phyloP scores from a whole-genome alignment of 2,329 filamentous ascomycete species.

The Aspergillus sp. region DNA sequence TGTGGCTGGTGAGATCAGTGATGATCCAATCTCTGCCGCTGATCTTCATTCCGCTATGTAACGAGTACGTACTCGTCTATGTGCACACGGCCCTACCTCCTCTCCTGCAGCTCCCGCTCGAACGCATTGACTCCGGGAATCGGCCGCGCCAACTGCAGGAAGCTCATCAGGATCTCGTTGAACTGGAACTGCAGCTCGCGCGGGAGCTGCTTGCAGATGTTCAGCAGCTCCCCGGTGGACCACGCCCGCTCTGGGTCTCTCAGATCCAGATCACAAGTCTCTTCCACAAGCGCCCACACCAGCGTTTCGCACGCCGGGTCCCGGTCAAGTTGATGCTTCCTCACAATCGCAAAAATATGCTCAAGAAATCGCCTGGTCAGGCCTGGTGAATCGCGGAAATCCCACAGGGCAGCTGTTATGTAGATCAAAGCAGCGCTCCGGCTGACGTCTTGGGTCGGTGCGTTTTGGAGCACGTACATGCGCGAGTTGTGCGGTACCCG shows the following conservation, averaged over 20 bases:
- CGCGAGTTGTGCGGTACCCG: conserved; percentile 27
- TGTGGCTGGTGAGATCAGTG: too few species aligned
- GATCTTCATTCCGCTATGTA: too few species aligned
- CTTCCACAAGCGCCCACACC: conserved; percentile 31
- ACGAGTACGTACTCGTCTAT: too few species aligned
- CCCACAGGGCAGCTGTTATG: conserved; percentile 29
- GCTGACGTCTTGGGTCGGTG: conserved; percentile 24
- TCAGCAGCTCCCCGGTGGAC: conserved; percentile 28
- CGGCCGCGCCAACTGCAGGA: conserved; percentile 24
- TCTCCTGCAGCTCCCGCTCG: conserved; percentile 20
- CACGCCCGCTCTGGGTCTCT: conserved; percentile 28
- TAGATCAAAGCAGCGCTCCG: conserved; percentile 31
- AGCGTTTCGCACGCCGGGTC: conserved; percentile 31
- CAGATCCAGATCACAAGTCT: conserved; percentile 26
- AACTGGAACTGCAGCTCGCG: conserved; percentile 31
- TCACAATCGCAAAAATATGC: conserved; percentile 16
- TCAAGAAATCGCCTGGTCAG: conserved; percentile 26
- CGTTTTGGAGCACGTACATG: conserved; percentile 26
- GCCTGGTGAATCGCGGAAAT: conserved; percentile 21
- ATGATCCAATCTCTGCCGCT: too few species aligned
- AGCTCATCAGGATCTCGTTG: conserved; percentile 30
- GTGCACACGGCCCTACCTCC: too few species aligned
- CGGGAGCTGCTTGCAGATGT: conserved; percentile 26
- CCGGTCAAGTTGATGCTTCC: conserved; percentile 23
- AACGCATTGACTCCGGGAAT: conserved; percentile 25